These are phyloP conservation scores for Coemansia sp. DNA, from an alignment of 192 early-diverging fungal species.

Conservation along the genomic window DNA sequence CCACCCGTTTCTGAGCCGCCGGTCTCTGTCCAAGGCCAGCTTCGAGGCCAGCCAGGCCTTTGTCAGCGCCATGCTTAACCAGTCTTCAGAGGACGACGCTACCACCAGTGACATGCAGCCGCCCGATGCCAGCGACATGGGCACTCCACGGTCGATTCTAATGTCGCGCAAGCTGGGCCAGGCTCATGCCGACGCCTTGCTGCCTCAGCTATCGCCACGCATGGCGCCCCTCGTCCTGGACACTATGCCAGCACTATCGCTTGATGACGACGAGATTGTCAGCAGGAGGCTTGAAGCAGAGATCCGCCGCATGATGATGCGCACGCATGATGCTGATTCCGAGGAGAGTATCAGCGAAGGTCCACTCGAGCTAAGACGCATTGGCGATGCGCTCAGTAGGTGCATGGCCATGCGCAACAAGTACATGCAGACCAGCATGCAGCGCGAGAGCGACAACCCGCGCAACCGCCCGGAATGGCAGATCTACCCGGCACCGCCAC, in stretches of 20 bases:
- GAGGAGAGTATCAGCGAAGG: slow-evolving; percentile 27
- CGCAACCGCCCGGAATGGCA: slow-evolving; percentile 73
- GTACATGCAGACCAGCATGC: slow-evolving; percentile 75
- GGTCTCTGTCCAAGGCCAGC: slow-evolving; percentile 31
- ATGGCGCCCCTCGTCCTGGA: slow-evolving; percentile 1
- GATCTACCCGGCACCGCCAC: slow-evolving; percentile 84
- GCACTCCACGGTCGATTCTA: slow-evolving; percentile 35
- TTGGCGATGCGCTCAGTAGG: slow-evolving; percentile 52
- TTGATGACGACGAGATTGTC: slow-evolving; percentile 32
- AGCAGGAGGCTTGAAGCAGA: slow-evolving; percentile 35
- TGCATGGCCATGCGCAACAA: slow-evolving; percentile 79
- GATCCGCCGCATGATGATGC: too few relatives aligned
- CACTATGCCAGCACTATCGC: slow-evolving; percentile 23
- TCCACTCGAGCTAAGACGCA: slow-evolving; percentile 33
- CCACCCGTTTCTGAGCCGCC: slow-evolving; percentile 25
- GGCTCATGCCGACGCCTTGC: slow-evolving; percentile 36
- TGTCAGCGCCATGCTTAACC: slow-evolving; percentile 33
- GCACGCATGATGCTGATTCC: slow-evolving; percentile 42
- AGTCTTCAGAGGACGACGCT: background rate
- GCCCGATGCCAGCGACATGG: background rate
- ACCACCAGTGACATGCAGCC: background rate
- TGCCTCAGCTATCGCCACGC: slow-evolving; percentile 43
- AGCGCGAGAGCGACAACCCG: slow-evolving; percentile 79
- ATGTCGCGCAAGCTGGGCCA: slow-evolving; percentile 47
- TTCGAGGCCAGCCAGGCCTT: slow-evolving; percentile 36